Conservation (phyloP, 129 eudicot species). For the Flaveria bidentis region DNA sequence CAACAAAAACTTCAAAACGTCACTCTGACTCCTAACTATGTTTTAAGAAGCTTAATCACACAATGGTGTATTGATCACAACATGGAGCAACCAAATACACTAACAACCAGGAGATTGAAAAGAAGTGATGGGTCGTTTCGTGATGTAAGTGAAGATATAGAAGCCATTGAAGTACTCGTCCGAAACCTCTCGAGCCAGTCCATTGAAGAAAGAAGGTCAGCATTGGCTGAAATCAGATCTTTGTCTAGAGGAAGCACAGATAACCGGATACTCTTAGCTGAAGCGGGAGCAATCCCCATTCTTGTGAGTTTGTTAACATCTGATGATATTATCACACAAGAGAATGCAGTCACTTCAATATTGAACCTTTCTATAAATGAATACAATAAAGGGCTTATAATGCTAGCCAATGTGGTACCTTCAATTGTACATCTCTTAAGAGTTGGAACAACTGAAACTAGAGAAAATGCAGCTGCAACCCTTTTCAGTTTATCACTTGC, state of each 20-base stretch:
- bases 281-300: constrained; percentile 86
- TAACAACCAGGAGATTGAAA: constrained; percentile 62
- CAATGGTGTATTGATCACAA: constrained; percentile 69
- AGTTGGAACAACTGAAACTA: constrained; percentile 77
- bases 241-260: constrained; percentile 93
- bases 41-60: constrained; percentile 62
- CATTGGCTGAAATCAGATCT: constrained; percentile 73
- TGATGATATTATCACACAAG: constrained; percentile 63
- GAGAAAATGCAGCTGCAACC: constrained; percentile 88
- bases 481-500: constrained; percentile 80
- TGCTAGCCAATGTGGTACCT: constrained; percentile 83
- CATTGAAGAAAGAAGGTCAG: constrained; percentile 61
- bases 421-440: constrained; percentile 69
- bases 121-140: constrained; percentile 85
- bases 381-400: constrained; percentile 71
- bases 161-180: constrained; percentile 73
- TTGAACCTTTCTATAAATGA: constrained; percentile 81
- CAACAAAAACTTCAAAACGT: constrained; percentile 71
- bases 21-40: constrained; percentile 74
- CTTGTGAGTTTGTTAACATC: constrained; percentile 66
- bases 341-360: constrained; percentile 75
- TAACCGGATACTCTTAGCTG: constrained; percentile 74
- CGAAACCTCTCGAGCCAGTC: constrained; percentile 63
- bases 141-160: constrained; percentile 81
- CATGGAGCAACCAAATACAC: constrained; percentile 55